Base-by-base conservation (phyloP, 768 basidiomycete genomes). In the Scleroderma bovista region DNA sequence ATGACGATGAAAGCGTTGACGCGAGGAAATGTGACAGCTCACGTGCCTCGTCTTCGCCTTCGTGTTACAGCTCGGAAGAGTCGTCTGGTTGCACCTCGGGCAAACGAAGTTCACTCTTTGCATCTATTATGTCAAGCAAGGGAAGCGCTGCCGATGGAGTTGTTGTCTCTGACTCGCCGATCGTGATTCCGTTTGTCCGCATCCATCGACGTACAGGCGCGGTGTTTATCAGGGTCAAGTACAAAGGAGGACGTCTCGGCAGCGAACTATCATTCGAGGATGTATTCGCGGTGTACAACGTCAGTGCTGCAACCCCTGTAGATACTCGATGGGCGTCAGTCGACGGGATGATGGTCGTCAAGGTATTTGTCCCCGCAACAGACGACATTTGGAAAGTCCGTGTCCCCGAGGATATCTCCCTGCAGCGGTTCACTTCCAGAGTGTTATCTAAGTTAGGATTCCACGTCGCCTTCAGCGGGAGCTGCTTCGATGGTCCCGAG, bases 311-410 rank as follows among this genome's bases (percentile, higher is more conserved):
- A 6, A 13, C 19, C 15, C 9, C 15, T 17, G 3, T 9, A 13
- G 26, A 43, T 36, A 36, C 47, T 5, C 59, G 55, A 44, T 72
- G 71, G 71, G 60, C 60, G 19, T 61, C 72, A 26, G 57, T 57
- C 26, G 54, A 65, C 23, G 70, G 67, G 4, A 58, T 56, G 54
- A 73, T 73, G 44, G 34, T 70, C 48, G 57, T 73, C 60, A 73
- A 73, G 55, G 68, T 73, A 12, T 65, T 67, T 39, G 69, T 72
- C 9, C 70, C 70, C 32, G 59, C 62, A 33, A 71, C 65, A 32
- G 66, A 72, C 51, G 72, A 73, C 51, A 62, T 70, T 47, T 73
- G 72, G 72, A 67, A 58, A 54, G 51, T 73, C 41, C 63, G 62
- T 37, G 68, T 71, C 19, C 61, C 71, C 17, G 61, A 61, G 42